A percentile compares a stretch with the other conserved stretches of the same genome.
Conservation (phyloP, 2,329 filamentous ascomycete species). For the Tolypocladium amazonense region DNA sequence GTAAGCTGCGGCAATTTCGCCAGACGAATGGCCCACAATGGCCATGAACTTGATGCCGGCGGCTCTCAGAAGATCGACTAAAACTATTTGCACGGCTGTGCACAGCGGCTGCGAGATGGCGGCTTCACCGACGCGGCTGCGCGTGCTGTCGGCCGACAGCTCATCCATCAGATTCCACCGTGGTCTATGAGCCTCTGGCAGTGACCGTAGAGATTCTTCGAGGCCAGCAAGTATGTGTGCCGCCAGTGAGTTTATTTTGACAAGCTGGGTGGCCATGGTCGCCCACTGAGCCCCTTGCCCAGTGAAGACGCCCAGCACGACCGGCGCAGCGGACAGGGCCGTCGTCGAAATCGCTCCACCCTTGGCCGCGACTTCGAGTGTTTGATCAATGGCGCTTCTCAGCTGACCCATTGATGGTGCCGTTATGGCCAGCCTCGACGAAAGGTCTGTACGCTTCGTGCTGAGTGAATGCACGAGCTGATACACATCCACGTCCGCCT, state of each 20-base stretch:
- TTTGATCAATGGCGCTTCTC: too few relatives aligned
- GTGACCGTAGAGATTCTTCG: neutral
- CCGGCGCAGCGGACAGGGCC: too few relatives aligned
- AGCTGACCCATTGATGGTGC: too few relatives aligned
- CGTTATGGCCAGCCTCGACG: too few relatives aligned
- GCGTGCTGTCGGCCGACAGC: too few relatives aligned
- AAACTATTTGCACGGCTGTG: slow-evolving; percentile 15
- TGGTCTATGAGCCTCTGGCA: slow-evolving; percentile 9
- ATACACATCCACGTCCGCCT: too few relatives aligned
- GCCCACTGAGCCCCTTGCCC: slow-evolving; percentile 22
- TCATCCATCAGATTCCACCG: slow-evolving; percentile 6
- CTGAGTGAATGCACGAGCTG: too few relatives aligned
- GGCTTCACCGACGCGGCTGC: slow-evolving; percentile 4
- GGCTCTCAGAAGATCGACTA: slow-evolving; percentile 15
- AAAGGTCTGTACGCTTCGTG: too few relatives aligned
- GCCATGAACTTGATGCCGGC: slow-evolving; percentile 20
- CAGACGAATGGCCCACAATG: slow-evolving; percentile 35
- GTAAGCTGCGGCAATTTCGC: slow-evolving; percentile 29
- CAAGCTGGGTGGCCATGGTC: slow-evolving; percentile 11
- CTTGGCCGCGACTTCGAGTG: too few relatives aligned
- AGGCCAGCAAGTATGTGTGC: neutral
- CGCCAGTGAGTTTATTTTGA: neutral
- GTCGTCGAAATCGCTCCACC: too few relatives aligned
- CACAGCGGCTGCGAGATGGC: slow-evolving; percentile 17
- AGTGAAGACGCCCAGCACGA: slow-evolving; percentile 13